A percentile compares a stretch with the other conserved stretches of the same genome.
Conservation (phyloP, 2,329 filamentous ascomycete genomes). For the Grosmannia penicillata region DNA sequence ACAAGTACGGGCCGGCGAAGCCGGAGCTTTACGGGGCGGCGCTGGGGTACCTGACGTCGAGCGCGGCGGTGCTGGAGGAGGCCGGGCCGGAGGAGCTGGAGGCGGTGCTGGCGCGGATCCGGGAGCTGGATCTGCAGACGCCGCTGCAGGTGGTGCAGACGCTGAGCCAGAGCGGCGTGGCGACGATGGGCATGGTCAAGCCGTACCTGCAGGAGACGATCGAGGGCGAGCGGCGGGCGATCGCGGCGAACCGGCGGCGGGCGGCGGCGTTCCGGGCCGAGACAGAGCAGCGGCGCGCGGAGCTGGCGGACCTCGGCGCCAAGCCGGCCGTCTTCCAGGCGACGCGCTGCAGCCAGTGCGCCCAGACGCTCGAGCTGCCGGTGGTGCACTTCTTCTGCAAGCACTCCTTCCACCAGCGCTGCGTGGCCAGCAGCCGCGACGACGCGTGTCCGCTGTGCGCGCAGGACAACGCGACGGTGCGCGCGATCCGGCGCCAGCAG, state of each 20-base stretch:
- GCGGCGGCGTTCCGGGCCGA: slow-evolving; percentile 75
- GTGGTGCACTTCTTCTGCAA: slow-evolving; percentile 95
- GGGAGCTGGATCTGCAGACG: slow-evolving; percentile 83
- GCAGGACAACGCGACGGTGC: slow-evolving; percentile 71
- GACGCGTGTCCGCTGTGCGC: slow-evolving; percentile 70
- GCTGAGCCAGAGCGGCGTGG: slow-evolving; percentile 52
- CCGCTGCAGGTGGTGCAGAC: slow-evolving; percentile 94
- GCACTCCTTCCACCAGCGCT: slow-evolving; percentile 90
- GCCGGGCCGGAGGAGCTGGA: slow-evolving; percentile 72
- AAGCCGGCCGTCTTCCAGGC: slow-evolving; percentile 86
- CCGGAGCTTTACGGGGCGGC: slow-evolving; percentile 87
- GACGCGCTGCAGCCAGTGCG: slow-evolving; percentile 74
- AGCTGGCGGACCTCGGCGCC: slow-evolving; percentile 60
- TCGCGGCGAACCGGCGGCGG: slow-evolving; percentile 61
- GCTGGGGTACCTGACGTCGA: slow-evolving; percentile 83
- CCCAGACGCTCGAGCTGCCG: slow-evolving; percentile 64
- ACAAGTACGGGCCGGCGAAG: slow-evolving; percentile 83
- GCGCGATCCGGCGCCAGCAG: slow-evolving; percentile 74
- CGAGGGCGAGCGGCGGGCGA: slow-evolving; percentile 74
- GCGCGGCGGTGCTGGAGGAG: slow-evolving; percentile 65
- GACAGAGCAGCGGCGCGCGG: slow-evolving; percentile 62
- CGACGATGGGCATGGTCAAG: slow-evolving; percentile 96
- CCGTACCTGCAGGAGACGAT: slow-evolving; percentile 82
- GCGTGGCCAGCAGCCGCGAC: slow-evolving; percentile 18
- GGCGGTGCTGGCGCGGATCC: slow-evolving; percentile 68